These are phyloP conservation scores for Sporothrix brasiliensis DNA, from an alignment of 2,329 filamentous ascomycete species.

Conservation along the genomic window DNA sequence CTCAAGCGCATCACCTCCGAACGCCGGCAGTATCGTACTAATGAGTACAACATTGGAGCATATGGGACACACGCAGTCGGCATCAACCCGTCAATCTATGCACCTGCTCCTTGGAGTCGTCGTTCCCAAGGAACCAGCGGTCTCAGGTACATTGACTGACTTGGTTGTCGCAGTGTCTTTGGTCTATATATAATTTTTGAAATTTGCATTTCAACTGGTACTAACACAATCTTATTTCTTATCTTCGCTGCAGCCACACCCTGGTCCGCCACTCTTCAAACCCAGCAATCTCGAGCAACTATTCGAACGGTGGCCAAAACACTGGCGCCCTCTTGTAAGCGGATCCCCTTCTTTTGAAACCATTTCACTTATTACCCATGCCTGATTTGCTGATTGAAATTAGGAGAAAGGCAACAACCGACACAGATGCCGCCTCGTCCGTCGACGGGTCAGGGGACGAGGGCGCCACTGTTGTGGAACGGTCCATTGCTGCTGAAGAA, in stretches of 20 bases:
- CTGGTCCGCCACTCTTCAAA: slow-evolving; percentile 25
- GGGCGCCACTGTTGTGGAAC: slow-evolving; percentile 58
- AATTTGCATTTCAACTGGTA: neutral
- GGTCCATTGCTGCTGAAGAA: slow-evolving; percentile 45
- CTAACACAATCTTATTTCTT: neutral
- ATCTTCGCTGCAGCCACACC: neutral
- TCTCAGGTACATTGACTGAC: slow-evolving; percentile 37
- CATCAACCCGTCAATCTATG: slow-evolving; percentile 55
- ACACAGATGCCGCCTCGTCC: slow-evolving; percentile 49
- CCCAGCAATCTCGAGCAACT: slow-evolving; percentile 7
- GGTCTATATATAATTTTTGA: neutral
- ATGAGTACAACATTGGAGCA: slow-evolving; percentile 83
- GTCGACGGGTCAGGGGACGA: slow-evolving; percentile 55
- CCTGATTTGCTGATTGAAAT: slow-evolving; percentile 14
- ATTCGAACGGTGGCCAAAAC: neutral
- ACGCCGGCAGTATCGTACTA: slow-evolving; percentile 91
- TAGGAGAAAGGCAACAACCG: slow-evolving; percentile 48
- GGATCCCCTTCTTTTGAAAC: neutral
- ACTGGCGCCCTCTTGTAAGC: neutral
- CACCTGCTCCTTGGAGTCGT: slow-evolving; percentile 46
- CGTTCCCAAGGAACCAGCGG: slow-evolving; percentile 36
- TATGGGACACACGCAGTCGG: slow-evolving; percentile 66
- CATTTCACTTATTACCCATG: neutral
- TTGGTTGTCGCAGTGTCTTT: neutral
- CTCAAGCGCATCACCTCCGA: slow-evolving; percentile 95